Percentiles rank a stretch among this genome's conserved stretches.
Evolutionary conservation across 768 basidiomycete species (phyloP).

Genomic region (Rhodotorula toruloides): DNA sequence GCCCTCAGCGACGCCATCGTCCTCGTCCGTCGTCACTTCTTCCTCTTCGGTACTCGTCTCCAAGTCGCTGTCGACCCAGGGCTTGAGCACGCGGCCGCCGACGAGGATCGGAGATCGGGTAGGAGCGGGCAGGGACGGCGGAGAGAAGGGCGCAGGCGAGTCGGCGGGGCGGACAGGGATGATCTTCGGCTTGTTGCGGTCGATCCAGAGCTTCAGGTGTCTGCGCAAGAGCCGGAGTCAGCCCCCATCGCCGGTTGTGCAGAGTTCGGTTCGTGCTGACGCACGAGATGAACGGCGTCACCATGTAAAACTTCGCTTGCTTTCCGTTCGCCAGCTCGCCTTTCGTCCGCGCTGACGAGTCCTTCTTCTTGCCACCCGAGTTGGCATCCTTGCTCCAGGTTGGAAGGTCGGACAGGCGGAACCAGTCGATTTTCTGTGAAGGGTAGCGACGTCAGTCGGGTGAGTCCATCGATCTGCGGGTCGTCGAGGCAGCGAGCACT

Average conservation of each 20-base stretch:
- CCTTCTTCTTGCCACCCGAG: slow-evolving; percentile 50
- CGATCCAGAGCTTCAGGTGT: slow-evolving; percentile 42
- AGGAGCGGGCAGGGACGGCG: background rate
- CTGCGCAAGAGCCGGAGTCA: background rate
- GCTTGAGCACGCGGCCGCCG: background rate
- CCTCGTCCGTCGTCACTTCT: slow-evolving; percentile 22
- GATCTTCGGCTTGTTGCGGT: slow-evolving; percentile 35
- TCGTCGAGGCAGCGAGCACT: background rate
- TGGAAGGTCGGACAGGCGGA: slow-evolving; percentile 77
- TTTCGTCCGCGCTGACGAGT: slow-evolving; percentile 45
- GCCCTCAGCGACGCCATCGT: slow-evolving; percentile 10
- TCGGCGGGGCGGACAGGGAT: slow-evolving; percentile 2
- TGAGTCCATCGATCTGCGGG: background rate
- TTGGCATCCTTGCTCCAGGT: slow-evolving; percentile 63
- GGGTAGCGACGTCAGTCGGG: slow-evolving; percentile 8
- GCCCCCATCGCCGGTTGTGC: background rate
- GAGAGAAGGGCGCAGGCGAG: background rate
- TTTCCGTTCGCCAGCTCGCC: slow-evolving; percentile 50
- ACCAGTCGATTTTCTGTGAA: slow-evolving; percentile 91
- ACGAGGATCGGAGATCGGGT: background rate
- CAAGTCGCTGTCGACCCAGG: slow-evolving; percentile 4
- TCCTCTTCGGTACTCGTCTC: slow-evolving; percentile 9
- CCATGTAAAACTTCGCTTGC: slow-evolving; percentile 78
- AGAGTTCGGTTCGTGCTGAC: slow-evolving; percentile 15
- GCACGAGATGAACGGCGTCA: slow-evolving; percentile 77